Base-by-base conservation (phyloP, 1,139 yeast genomes). In the Taphrina deformans region DNA sequence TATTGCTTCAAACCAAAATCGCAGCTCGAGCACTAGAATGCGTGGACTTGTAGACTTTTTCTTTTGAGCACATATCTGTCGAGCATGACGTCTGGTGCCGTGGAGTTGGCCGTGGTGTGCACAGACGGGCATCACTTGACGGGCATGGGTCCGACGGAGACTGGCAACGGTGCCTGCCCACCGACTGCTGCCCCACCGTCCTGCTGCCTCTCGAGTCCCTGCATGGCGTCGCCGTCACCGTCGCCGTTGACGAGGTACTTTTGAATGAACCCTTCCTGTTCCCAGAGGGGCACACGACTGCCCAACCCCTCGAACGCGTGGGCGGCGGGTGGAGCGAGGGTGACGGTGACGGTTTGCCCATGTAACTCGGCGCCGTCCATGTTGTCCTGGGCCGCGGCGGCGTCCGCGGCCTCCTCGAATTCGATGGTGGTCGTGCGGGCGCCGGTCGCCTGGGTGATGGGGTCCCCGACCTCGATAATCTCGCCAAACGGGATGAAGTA, bases 401-500 rank as follows among this genome's bases (percentile, higher is more conserved):
- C 79, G 64, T 77, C 79, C 2, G 56, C 72, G 2, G 69, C 70
- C 24, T 68, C 69, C 48, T 73, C 75, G 65, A 70, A 77, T 51
- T 72, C 74, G 2, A 77, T 68, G 41, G 71, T 70, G 3, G 77
- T 77, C 35, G 63, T 69, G 41, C 44, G 41, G 16, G 73, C 73
- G 29, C 70, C 24, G 12, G 16, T 44, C 21, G 62, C 59, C 18
- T 45, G 64, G 44, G 67, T 67, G 50, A 67, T 55, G 27, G 70
- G 68, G 9, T 69, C 40, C 2, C 35, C 56, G 2, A 76, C 72
- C 16, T 71, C 71, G 21, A 73, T 68, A 16, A 77, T 74, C 24
- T 77, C 78, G 2, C 79, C 79, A 69, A 77, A 77, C 9, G 79
- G 72, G 23, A 75, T 59, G 61, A 77, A 77, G 48, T 44, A n/a